Evolutionary conservation across 768 basidiomycete species (phyloP).

Genomic region (Pleurotus tuber-regium): DNA sequence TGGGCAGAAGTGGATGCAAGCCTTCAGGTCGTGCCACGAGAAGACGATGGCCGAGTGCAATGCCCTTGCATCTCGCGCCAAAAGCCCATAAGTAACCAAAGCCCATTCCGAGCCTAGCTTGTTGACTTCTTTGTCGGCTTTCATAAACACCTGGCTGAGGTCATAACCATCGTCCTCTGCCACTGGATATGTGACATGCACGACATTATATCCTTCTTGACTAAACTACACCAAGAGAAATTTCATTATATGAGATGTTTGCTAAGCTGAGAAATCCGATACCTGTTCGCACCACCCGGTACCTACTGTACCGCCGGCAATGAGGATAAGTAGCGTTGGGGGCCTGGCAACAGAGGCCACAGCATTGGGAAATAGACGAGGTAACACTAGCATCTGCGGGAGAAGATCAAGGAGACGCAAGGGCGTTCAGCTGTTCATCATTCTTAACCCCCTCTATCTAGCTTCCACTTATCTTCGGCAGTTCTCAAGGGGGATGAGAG

Average conservation of each 20-base stretch:
- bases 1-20: slow-evolving; percentile 8
- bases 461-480: no score
- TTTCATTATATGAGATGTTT: not conserved
- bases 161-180: not conserved
- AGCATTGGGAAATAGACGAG: slow-evolving; percentile 1
- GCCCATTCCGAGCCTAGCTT: slow-evolving; percentile 7
- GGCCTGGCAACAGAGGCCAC: slow-evolving; percentile 4
- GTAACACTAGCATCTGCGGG: not conserved
- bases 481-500: not conserved
- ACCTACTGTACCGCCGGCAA: not conserved
- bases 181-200: not conserved
- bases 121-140: not conserved
- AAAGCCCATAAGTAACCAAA: slow-evolving; percentile 7
- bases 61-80: not conserved
- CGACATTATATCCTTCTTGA: slow-evolving; percentile 10
- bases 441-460: no score
- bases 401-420: not conserved
- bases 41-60: not conserved
- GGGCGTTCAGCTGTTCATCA: not conserved
- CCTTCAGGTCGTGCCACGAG: not conserved
- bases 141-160: not conserved
- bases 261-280: not conserved
- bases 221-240: not conserved
- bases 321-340: slow-evolving; percentile 2
- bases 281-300: slow-evolving; percentile 11